Percentiles rank a stretch among this genome's conserved stretches.
phyloP scores from a whole-genome alignment of 208 protist species.

The Wallacemonas sp. region DNA sequence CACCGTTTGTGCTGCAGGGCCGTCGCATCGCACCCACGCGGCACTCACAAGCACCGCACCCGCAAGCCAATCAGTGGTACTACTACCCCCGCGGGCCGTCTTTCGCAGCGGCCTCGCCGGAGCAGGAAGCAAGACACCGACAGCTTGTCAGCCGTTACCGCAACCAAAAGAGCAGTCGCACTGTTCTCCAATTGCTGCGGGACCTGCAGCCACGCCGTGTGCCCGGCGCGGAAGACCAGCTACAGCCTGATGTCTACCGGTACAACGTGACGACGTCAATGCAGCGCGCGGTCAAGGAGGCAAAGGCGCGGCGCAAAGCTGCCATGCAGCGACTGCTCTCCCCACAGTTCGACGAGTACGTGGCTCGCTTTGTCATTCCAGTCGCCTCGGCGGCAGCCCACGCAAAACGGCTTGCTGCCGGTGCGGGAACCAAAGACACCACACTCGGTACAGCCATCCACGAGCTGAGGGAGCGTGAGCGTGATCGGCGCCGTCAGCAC shows the following conservation, averaged over 20 bases:
- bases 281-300: slow-evolving; percentile 3
- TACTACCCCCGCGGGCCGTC: neutral
- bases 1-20: slow-evolving; percentile 1
- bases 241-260: slow-evolving; percentile 11
- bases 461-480: slow-evolving; percentile 39
- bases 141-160: neutral
- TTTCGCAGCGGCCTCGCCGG: neutral
- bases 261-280: slow-evolving; percentile 7
- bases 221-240: neutral
- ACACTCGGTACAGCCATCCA: slow-evolving; percentile 34
- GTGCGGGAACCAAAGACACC: slow-evolving; percentile 16
- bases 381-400: slow-evolving; percentile 29
- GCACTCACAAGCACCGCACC: neutral
- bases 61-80: slow-evolving; percentile 10
- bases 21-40: neutral
- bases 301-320: neutral
- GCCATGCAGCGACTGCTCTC: neutral
- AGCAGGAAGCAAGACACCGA: neutral
- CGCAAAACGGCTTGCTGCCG: neutral
- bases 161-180: neutral
- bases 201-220: neutral
- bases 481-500: slow-evolving; percentile 15
- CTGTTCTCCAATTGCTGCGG: slow-evolving; percentile 4
- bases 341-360: slow-evolving; percentile 34
- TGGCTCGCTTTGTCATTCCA: slow-evolving; percentile 37